phyloP scores from a whole-genome alignment of 2,329 filamentous ascomycete species.

The Arthrobotrys sphaeroides region DNA sequence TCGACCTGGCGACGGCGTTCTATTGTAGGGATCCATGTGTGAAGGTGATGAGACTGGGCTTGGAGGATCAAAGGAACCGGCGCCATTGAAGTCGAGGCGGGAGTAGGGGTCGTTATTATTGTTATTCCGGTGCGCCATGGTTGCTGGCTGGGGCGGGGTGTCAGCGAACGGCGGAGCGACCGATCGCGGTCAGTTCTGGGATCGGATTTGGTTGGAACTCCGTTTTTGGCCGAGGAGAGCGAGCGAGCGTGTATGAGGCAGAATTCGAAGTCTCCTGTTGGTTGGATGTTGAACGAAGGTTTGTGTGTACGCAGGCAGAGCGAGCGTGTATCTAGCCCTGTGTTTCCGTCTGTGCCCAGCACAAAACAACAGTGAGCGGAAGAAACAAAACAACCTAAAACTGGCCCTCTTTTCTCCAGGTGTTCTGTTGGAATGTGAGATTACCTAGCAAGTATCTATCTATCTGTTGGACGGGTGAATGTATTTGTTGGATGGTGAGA shows the following conservation, averaged over 20 bases:
- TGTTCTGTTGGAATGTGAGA: constrained; percentile 13
- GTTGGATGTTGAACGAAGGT: not conserved
- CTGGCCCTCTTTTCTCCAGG: too few species aligned
- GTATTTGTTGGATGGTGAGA: not conserved
- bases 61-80: constrained; percentile 47
- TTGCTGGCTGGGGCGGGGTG: not conserved
- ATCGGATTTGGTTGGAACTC: not conserved
- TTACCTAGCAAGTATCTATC: too few species aligned
- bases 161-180: not conserved
- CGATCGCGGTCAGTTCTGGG: constrained; percentile 9
- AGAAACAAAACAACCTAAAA: not conserved
- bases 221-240: not conserved
- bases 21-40: constrained; percentile 45
- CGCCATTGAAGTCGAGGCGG: constrained; percentile 57
- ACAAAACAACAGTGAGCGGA: not conserved
- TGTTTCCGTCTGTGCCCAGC: too few species aligned
- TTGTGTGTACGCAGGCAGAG: too few species aligned
- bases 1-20: constrained; percentile 51
- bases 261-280: constrained; percentile 1
- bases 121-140: constrained; percentile 43
- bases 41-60: constrained; percentile 31
- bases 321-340: too few species aligned
- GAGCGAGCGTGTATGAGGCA: constrained; percentile 51
- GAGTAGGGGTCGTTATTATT: constrained; percentile 56
- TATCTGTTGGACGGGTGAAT: too few species aligned